Base-by-base conservation (phyloP, 164 flowering plant species). In the Liriodendron chinense region DNA sequence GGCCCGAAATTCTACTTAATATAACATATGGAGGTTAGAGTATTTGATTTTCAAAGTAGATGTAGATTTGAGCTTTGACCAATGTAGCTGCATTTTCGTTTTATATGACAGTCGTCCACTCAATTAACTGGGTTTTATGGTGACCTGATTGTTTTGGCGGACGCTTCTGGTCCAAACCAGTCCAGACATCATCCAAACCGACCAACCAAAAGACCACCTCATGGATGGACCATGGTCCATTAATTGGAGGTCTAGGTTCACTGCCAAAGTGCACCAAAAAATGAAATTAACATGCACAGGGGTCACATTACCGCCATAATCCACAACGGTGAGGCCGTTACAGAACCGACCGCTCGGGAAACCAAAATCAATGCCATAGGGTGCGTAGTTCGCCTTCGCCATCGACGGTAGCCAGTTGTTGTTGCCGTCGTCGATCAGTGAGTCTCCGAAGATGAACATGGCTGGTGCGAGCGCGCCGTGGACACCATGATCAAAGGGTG, bases 281-380 rank as follows among this genome's bases (percentile, higher is more conserved):
- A 72, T 61, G 65, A 13, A 57, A 61, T 8, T 18, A 22, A 59
- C 16, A 25, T 65, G 47, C 13, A 48, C 24, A 66, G 7, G 13
- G 14, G 21, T 22, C 47, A 22, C 5, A 62, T 77, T 83, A 85
- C 87, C 85, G 25, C 82, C 83, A 47, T 78, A 81, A 72, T 85
- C 87, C 1, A 85, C 84, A 2, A 79, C 83, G 13, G 87, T 85
- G n/a, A 81, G 81, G 24, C 87, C 87, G 61, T 85, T 85, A 68
- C 80, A 76, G 59, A 85, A 85, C 14, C 86, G 77, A 8, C 85
- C 87, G 16, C 82, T 78, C 3, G 87, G 87, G 47, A 50, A 68
- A 43, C 85, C 84, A 1, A 80, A 43, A 65, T 85, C 87, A 48
- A 85, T 83, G 20, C 87, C 87, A 43, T 85, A 85, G 47, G 87